phyloP scores from a whole-genome alignment of 108 stramenopile species.

The Fragilaria radians region DNA sequence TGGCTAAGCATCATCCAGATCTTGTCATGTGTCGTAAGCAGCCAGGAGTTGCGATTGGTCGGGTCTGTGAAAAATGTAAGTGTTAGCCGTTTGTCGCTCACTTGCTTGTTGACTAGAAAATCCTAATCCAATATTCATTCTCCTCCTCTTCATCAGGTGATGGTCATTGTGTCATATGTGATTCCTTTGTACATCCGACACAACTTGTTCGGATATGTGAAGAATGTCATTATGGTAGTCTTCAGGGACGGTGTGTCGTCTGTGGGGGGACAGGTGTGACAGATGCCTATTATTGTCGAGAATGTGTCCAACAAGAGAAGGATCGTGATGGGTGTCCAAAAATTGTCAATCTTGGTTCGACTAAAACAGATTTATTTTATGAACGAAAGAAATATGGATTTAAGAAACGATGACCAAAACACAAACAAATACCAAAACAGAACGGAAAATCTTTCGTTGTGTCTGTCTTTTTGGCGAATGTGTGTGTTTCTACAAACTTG shows the following conservation, averaged over 20 bases:
- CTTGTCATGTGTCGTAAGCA: constrained; percentile 99
- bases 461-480: no score
- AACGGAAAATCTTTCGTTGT: no score
- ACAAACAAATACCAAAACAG: no score
- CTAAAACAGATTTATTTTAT: constrained; percentile 97
- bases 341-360: constrained; percentile 96
- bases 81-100: background rate
- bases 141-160: constrained; percentile 70
- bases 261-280: constrained; percentile 95
- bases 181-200: constrained; percentile 93
- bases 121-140: no score
- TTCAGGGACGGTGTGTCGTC: constrained; percentile 93
- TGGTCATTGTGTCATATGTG: constrained; percentile 96
- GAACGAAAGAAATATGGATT: constrained; percentile 97
- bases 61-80: constrained; percentile 97
- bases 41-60: constrained; percentile 93
- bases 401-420: constrained; percentile 75
- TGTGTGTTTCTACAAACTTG: no score
- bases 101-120: background rate
- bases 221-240: constrained; percentile 97
- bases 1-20: constrained; percentile 98
- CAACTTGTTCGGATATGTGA: constrained; percentile 94
- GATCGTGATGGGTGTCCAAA: constrained; percentile 99
- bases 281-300: constrained; percentile 98
- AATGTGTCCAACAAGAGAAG: constrained; percentile 93